Evolutionary conservation across 176 grass and related monocot genomes (phyloP), one percentile per base, ranked within the genome.

Genomic region (Luzula sylvatica): DNA sequence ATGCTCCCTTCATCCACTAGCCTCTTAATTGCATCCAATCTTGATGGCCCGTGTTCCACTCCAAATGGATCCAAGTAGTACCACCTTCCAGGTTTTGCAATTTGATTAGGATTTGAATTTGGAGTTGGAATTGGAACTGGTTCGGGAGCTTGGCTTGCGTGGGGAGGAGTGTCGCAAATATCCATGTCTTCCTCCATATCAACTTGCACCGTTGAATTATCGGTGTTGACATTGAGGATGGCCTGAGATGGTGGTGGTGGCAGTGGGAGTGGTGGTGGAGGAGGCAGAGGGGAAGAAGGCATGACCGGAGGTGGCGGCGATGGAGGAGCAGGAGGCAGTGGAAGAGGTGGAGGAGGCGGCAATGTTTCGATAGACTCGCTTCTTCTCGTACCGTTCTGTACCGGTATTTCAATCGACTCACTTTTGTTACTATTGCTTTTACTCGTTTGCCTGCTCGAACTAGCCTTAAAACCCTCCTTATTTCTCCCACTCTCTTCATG

Each of bases 131-230:
- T 68, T 21, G 67, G 46, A 45, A 80, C 68, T 58, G 81, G 73
- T 68, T 65, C 56, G 19, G 32, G n/a, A 35, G 9, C 30, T 7
- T 1, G 0, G 52, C 51, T 79, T 26, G 26, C 67, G 68, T 89
- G 92, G 23, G 92, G 92, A 40, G 92, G 92, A 6, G 92, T 98
- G 59, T 98, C 86, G 2, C 85, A 90, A 55, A 98, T 98, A 71
- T 98, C 92, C 92, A 98, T 98, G 65, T 98, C 92, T 76, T 90
- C 92, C 77, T 90, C 86, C 92, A 98, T 98, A 32, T 75, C 84
- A 45, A 56, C 27, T 56, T 70, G 74, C 50, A 84, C 85, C 39
- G 55, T 50, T 50, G 43, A 17, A 49, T 21, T 47, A 21, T 64
- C 43, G 44, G 29, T 42, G 29, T 64, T 24, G 47, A 20, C 12